Percentiles rank a stretch among this genome's conserved stretches.
phyloP scores from a whole-genome alignment of 495 filamentous ascomycete genomes.

The Trichoderma gamsii region DNA sequence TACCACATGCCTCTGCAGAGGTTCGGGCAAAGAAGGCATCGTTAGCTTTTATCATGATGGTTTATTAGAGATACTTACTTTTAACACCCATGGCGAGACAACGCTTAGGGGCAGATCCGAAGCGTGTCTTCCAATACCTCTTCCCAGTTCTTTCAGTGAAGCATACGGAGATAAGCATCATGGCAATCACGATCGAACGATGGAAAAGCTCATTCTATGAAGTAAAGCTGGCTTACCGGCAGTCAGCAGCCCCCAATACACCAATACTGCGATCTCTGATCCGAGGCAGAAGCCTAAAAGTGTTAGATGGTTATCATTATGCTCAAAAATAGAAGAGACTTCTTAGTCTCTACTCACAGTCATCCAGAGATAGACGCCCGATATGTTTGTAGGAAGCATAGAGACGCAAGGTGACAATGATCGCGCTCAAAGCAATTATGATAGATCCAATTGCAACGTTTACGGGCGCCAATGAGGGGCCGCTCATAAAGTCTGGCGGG shows the following conservation, averaged over 20 bases:
- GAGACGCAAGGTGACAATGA: background rate
- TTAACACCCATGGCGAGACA: slow-evolving; percentile 13
- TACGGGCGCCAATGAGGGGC: background rate
- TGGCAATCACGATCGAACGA: background rate
- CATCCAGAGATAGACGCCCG: background rate
- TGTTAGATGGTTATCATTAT: slow-evolving; percentile 6
- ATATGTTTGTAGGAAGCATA: background rate
- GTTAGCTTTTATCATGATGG: background rate
- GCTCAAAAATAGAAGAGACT: background rate
- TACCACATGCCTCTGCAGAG: background rate
- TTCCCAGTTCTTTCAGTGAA: background rate
- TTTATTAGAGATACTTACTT: background rate
- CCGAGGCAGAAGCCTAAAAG: slow-evolving; percentile 12
- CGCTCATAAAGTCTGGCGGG: background rate
- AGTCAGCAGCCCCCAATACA: slow-evolving; percentile 5
- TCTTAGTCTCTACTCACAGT: slow-evolving; percentile 7
- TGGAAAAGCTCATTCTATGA: background rate
- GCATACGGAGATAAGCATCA: background rate
- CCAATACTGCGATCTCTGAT: background rate
- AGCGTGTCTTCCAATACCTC: background rate
- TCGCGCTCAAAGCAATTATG: background rate
- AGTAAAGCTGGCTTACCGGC: slow-evolving; percentile 12
- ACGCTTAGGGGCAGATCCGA: background rate
- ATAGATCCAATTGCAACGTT: background rate
- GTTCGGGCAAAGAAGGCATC: background rate